phyloP scores from a whole-genome alignment of 306 rosid species.

The Castanea sativa region DNA sequence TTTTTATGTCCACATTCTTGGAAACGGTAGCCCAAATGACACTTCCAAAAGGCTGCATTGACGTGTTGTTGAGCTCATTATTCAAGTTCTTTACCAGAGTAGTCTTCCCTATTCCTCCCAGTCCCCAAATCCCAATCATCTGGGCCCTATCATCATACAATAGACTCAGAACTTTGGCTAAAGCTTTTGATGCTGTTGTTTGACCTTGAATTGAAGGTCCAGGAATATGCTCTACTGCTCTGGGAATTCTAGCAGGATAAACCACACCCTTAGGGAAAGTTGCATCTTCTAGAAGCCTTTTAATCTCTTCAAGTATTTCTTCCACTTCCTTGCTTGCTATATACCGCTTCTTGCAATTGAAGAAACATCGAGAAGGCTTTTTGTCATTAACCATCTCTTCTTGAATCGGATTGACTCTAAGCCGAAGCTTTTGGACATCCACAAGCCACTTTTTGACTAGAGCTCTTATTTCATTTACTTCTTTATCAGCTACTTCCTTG shows the following conservation, averaged over 20 bases:
- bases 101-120: too few relatives aligned
- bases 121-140: too few relatives aligned
- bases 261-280: neutral
- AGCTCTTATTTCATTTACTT: neutral
- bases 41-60: too few relatives aligned
- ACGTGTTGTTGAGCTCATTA: too few relatives aligned
- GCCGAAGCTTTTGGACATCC: neutral
- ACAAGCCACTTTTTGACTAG: constrained; percentile 1
- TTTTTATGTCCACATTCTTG: too few relatives aligned
- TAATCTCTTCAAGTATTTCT: neutral
- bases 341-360: neutral
- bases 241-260: neutral
- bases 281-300: neutral
- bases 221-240: neutral
- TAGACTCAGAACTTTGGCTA: too few relatives aligned
- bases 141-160: too few relatives aligned
- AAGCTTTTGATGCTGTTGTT: too few relatives aligned
- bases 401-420: neutral
- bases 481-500: neutral
- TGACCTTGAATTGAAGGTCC: neutral
- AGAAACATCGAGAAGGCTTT: neutral
- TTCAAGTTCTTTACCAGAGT: too few relatives aligned
- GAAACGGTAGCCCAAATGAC: too few relatives aligned
- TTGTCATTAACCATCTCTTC: neutral
- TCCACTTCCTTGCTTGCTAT: neutral